phyloP scores from a whole-genome alignment of 139 green algal genomes.

The Tetraselmis chui region DNA sequence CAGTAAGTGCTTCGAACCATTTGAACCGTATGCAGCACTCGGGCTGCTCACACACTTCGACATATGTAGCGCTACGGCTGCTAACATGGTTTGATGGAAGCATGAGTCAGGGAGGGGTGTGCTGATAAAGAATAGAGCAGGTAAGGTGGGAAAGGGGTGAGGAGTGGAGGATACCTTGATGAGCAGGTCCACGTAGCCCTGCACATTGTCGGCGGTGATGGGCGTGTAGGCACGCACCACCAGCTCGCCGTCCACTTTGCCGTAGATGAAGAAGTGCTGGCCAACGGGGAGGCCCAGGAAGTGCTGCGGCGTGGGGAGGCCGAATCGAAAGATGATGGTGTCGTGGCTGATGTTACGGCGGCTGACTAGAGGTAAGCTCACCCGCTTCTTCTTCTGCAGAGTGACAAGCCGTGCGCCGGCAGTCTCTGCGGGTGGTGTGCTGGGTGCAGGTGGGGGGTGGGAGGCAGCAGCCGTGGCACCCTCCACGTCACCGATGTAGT shows the following conservation, averaged over 20 bases:
- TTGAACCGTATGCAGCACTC: too few relatives aligned
- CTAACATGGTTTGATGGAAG: too few relatives aligned
- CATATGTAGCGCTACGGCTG: too few relatives aligned
- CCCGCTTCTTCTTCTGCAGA: slow-evolving; percentile 57
- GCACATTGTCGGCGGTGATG: slow-evolving; percentile 67
- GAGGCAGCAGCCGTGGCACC: neutral
- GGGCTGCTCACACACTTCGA: too few relatives aligned
- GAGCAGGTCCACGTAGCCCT: slow-evolving; percentile 92
- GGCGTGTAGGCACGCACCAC: slow-evolving; percentile 98
- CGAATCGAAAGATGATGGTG: slow-evolving; percentile 85
- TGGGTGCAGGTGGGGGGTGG: neutral
- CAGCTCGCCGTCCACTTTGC: slow-evolving; percentile 58
- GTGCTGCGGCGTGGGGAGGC: slow-evolving; percentile 77
- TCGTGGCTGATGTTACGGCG: slow-evolving; percentile 69
- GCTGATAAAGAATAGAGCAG: too few relatives aligned
- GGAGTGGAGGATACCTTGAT: too few relatives aligned
- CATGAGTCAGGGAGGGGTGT: too few relatives aligned
- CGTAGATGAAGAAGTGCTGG: slow-evolving; percentile 91
- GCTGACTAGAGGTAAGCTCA: slow-evolving; percentile 45
- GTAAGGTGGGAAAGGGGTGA: too few relatives aligned
- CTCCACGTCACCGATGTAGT: slow-evolving; percentile 66
- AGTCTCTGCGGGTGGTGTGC: neutral
- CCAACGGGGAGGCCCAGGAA: slow-evolving; percentile 83
- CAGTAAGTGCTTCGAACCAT: too few relatives aligned
- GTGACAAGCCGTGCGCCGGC: neutral